A percentile compares a stretch with the other conserved stretches of the same genome.
phyloP scores from a whole-genome alignment of 2,329 filamentous ascomycete species.

The Paracorniculantispora psalliotae region DNA sequence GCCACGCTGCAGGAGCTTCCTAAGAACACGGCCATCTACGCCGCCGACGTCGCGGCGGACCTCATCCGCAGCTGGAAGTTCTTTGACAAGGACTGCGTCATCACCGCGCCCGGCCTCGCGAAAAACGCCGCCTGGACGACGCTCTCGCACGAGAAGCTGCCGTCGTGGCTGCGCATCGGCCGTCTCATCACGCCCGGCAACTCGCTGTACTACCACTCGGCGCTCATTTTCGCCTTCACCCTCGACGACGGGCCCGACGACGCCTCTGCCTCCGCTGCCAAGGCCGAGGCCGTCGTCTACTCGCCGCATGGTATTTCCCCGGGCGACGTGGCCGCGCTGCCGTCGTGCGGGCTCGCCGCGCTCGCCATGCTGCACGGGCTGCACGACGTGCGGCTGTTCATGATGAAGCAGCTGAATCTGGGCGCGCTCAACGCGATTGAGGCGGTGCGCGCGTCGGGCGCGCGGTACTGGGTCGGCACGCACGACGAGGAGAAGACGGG shows the following conservation, averaged over 20 bases:
- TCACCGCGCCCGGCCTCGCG: constrained; percentile 43
- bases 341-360: constrained; percentile 38
- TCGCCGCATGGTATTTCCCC: constrained; percentile 58
- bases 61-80: constrained; percentile 55
- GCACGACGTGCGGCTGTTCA: constrained; percentile 51
- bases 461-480: constrained; percentile 60
- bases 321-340: constrained; percentile 27
- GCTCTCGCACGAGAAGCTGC: constrained; percentile 33
- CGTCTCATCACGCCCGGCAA: constrained; percentile 50
- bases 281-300: constrained; percentile 55
- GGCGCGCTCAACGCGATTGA: constrained; percentile 57
- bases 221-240: constrained; percentile 57
- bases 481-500: constrained; percentile 61
- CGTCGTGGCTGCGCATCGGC: constrained; percentile 57
- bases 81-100: constrained; percentile 49
- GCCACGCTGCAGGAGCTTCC: constrained; percentile 54
- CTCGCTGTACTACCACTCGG: constrained; percentile 57
- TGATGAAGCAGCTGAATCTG: constrained; percentile 55
- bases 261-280: neutral
- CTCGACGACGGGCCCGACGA: neutral
- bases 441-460: constrained; percentile 46
- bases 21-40: constrained; percentile 51
- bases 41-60: constrained; percentile 52
- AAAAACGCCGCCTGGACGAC: constrained; percentile 17
- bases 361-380: constrained; percentile 60